Evolutionary conservation across 441 rosid genomes (phyloP), one percentile per base, ranked within the genome.

Genomic region (Jatropha multifida): DNA sequence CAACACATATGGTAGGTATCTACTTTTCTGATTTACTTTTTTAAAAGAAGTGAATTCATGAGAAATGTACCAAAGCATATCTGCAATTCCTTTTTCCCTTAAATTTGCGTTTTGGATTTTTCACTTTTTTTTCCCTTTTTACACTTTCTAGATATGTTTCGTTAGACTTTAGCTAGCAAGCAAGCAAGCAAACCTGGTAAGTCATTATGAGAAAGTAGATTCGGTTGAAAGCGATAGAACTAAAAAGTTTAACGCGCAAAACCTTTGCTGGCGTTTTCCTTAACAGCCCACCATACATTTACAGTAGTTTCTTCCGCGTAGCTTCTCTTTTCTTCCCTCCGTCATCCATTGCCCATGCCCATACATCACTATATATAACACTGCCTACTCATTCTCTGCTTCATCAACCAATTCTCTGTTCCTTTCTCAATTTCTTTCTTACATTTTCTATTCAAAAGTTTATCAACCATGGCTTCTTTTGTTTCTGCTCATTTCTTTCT

Each of bases 391-490:
- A 54, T 46, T n/a, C 52, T 46, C 17, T 20, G 15, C 32, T 23
- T 44, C 32, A 17, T 55, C 73, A 38, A 2, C 18, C 73, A 69
- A 52, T 15, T 42, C 27, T 18, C 73, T 0, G 12, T 5, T 52
- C n/a, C 44, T 4, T n/a, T 52, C 9, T 27, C 13, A 2, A 10
- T 3, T 37, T 14, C 59, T 51, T 51, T 11, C 69, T 26, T 14
- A 2, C 20, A 55, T 15, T 20, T 26, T 11, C n/a, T 26, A 11
- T 20, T 12, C 3, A 8, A 20, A 38, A 71, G 9, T n/a, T 18
- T n/a, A 38, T 14, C 44, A 27, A 81, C 5, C 5, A 56, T 84
- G 89, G 81, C 68, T 5, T 77, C 81, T 75, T 74, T 23, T 61
- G 11, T 55, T 32, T 60, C 69, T 7, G 10, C 69, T 17, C 46